Conservation (phyloP, 1,284 basidiomycete species). For the Violaceomyces palustris region DNA sequence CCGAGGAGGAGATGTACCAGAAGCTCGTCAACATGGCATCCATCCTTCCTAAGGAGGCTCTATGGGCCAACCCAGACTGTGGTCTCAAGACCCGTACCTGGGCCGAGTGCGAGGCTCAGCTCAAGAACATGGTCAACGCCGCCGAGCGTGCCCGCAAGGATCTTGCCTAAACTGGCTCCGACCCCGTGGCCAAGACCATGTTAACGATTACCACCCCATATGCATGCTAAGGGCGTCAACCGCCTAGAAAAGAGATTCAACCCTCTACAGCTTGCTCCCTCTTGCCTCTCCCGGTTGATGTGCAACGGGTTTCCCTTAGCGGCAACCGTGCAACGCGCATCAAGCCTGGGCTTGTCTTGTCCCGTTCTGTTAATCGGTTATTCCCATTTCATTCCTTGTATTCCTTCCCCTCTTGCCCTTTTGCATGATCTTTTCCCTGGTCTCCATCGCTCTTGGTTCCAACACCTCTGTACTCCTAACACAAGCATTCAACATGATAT, state of each 20-base stretch:
- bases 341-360: background rate
- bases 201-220: background rate
- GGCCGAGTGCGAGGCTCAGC: constrained; percentile 63
- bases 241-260: constrained; percentile 1
- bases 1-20: constrained; percentile 81
- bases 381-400: constrained; percentile 3
- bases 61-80: constrained; percentile 86
- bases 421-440: background rate
- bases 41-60: constrained; percentile 46
- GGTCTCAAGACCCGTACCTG: constrained; percentile 55
- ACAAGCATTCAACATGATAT: constrained; percentile 35
- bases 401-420: constrained; percentile 9
- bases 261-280: background rate
- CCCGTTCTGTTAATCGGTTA: constrained; percentile 12
- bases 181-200: background rate
- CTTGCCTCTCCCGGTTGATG: constrained; percentile 7
- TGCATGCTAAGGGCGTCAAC: constrained; percentile 15
- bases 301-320: constrained; percentile 4
- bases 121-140: constrained; percentile 56
- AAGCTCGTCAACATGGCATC: constrained; percentile 72
- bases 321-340: background rate
- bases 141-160: constrained; percentile 75
- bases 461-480: background rate
- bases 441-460: background rate
- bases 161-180: constrained; percentile 24